phyloP scores from a whole-genome alignment of 192 early-diverging fungal species.

The Cetraspora pellucida region DNA sequence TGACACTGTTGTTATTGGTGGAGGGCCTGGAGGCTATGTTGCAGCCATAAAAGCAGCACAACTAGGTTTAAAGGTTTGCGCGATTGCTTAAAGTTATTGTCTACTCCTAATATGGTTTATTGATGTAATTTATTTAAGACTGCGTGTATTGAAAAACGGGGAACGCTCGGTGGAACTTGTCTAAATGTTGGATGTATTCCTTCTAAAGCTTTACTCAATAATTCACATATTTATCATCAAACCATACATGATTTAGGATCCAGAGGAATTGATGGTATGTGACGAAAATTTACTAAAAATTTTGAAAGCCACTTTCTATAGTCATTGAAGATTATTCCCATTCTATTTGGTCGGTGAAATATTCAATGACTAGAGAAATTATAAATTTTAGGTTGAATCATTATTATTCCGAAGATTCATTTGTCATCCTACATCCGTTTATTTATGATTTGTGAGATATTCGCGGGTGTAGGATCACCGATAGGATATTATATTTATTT shows the following conservation, averaged over 20 bases:
- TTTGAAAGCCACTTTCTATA: neutral
- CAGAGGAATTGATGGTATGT: conserved; percentile 88
- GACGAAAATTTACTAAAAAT: neutral
- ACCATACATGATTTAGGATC: conserved; percentile 88
- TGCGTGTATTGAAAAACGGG: conserved; percentile 96
- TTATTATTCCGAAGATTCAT: no score
- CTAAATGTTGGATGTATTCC: conserved; percentile 99
- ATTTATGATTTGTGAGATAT: no score
- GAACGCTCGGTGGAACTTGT: conserved; percentile 95
- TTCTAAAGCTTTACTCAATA: conserved; percentile 98
- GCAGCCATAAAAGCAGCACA: conserved; percentile 99
- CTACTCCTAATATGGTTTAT: neutral
- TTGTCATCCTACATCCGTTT: no score
- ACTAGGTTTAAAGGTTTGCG: conserved; percentile 88
- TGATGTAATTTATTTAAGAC: conserved; percentile 46
- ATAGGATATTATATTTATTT: no score
- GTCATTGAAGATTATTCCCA: no score
- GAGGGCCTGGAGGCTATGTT: conserved; percentile 97
- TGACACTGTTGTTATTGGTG: conserved; percentile 88
- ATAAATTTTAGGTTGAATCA: no score
- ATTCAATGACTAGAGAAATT: no score
- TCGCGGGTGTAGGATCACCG: no score
- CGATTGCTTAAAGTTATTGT: neutral
- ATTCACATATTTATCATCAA: conserved; percentile 96
- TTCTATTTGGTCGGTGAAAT: no score